Evolutionary conservation across 2,329 filamentous ascomycete species (phyloP).

Genomic region (Colletotrichum lini): DNA sequence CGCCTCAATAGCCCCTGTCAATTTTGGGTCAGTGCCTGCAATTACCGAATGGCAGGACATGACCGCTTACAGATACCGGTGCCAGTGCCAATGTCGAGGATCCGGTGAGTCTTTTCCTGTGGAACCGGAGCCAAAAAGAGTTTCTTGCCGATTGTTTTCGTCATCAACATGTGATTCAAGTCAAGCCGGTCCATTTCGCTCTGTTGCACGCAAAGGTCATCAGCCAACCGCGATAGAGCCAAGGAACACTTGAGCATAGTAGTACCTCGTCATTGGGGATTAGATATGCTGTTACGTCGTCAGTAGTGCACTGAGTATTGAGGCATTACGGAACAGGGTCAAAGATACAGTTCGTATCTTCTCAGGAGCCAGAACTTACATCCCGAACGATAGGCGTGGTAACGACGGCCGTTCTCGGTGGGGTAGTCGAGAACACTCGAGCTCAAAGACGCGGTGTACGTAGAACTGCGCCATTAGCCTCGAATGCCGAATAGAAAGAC

Average conservation of each 20-base stretch:
- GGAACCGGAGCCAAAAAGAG: slow-evolving; percentile 15
- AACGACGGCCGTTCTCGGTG: slow-evolving; percentile 4
- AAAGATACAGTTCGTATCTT: no score
- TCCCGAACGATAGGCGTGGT: slow-evolving; percentile 9
- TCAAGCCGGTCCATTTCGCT: slow-evolving; percentile 31
- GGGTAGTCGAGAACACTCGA: slow-evolving; percentile 6
- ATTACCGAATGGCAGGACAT: background rate
- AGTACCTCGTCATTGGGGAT: slow-evolving; percentile 6
- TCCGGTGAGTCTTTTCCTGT: slow-evolving; percentile 46
- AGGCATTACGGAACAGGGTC: no score
- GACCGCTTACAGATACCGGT: slow-evolving; percentile 68
- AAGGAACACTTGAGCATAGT: no score
- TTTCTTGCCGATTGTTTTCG: background rate
- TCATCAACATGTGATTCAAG: background rate
- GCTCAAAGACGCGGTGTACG: background rate
- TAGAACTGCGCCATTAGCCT: background rate
- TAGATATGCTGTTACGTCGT: background rate
- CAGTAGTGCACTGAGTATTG: background rate
- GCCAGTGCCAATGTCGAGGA: slow-evolving; percentile 73
- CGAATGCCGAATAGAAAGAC: background rate
- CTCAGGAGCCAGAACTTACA: background rate
- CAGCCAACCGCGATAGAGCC: no score
- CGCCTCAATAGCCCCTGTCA: slow-evolving; percentile 49
- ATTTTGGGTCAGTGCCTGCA: background rate
- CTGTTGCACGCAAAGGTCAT: background rate